These are phyloP conservation scores for Myotisia sp. DNA, from an alignment of 2,329 filamentous ascomycete species.

Conservation along the genomic window DNA sequence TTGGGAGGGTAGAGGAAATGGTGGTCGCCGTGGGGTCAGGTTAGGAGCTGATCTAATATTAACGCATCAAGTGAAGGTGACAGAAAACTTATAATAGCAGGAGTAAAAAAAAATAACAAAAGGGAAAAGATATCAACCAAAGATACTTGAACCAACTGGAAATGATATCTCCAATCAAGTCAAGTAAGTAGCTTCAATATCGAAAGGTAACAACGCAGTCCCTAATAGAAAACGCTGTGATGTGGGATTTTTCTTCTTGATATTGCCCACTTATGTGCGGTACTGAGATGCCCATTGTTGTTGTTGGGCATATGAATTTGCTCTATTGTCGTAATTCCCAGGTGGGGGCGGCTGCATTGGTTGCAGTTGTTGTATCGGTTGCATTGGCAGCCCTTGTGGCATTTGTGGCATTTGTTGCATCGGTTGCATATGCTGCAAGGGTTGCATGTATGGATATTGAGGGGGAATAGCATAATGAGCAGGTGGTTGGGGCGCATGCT, in stretches of 20 bases:
- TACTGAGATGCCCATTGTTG: conserved; percentile 3
- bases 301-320: not conserved
- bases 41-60: no score
- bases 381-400: not conserved
- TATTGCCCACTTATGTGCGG: not conserved
- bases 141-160: not conserved
- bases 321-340: no score
- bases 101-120: not conserved
- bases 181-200: no score
- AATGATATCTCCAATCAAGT: no score
- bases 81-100: no score
- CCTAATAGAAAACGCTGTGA: no score
- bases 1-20: no score
- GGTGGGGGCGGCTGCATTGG: not conserved
- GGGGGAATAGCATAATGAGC: conserved; percentile 20
- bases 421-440: not conserved
- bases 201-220: no score
- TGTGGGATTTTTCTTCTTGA: no score
- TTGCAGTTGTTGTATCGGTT: not conserved
- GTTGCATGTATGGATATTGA: conserved; percentile 11
- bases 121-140: not conserved
- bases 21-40: no score
- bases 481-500: conserved; percentile 20
- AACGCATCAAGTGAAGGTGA: no score
- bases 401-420: conserved; percentile 1